Evolutionary conservation across 2,329 filamentous ascomycete genomes (phyloP), one percentile per base, ranked within the genome.

Genomic region (Pestalotiopsis sp.): DNA sequence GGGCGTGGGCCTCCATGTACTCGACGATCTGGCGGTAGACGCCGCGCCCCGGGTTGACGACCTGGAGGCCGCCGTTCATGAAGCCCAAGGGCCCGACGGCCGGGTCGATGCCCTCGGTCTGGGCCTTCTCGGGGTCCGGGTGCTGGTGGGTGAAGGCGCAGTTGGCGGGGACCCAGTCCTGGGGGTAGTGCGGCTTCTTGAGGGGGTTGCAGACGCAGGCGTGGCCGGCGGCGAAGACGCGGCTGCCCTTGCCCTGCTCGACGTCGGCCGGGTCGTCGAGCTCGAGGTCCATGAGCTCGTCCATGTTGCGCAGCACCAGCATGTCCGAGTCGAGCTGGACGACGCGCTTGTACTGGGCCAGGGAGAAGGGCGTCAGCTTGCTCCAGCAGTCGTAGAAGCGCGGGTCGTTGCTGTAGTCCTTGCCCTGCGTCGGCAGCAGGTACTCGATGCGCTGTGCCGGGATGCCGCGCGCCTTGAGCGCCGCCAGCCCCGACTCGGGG

Each of bases 321-420:
- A 97, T 97, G 82, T 97, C 94, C 76, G 91, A 92, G 81, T 97
- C 94, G 67, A 97, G 86, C 81, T 94, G 92, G 45, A 97, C 92
- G 41, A 97, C 88, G 56, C 94, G 88, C 31, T 91, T 86, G 81
- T 95, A 97, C 78, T 95, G 90, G 20, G 86, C 86, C 39, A 97
- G 84, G 25, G 88, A 90, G 79, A 97, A 97, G 5, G 92, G 90
- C 17, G 91, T 88, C 36, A 97, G 88, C 82, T 97, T 97, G 80
- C 87, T 93, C 93, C 94, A 97, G 85, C 92, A 94, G 80, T 97
- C 93, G 81, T 93, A 91, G 85, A 97, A 97, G 73, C 94, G 91
- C 64, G 91, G 90, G 80, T 97, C 94, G 70, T 92, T 88, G 75
- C 84, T 87, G 83, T 90, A 97, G 81, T 93, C 90, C 71, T 81